Conservation (phyloP, 306 rosid genomes). For the Cicer pinnatifidum region DNA sequence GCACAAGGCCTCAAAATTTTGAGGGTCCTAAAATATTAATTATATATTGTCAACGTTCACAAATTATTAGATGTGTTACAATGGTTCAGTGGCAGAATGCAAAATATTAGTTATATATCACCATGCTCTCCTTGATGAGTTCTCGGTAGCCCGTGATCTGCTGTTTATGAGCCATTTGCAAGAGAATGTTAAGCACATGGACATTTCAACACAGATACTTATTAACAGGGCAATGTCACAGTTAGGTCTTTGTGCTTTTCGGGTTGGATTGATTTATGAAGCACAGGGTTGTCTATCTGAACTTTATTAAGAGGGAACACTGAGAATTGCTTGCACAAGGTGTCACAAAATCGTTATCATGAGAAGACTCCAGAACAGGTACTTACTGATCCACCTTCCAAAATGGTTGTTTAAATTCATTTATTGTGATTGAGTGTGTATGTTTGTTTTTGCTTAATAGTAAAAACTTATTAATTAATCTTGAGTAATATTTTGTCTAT, state of each 20-base stretch:
- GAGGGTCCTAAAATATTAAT: too few species aligned
- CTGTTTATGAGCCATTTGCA: slow-evolving; percentile 97
- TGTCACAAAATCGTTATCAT: slow-evolving; percentile 76
- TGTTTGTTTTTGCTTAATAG: too few species aligned
- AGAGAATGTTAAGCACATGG: slow-evolving; percentile 85
- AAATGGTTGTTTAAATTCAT: too few species aligned
- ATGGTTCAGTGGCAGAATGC: too few species aligned
- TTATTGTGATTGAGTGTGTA: too few species aligned
- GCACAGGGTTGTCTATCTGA: slow-evolving; percentile 91
- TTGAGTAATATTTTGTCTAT: too few species aligned
- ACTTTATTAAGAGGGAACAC: slow-evolving; percentile 91
- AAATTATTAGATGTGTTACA: too few species aligned
- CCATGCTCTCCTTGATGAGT: slow-evolving; percentile 84
- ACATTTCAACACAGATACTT: slow-evolving; percentile 89
- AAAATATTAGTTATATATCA: slow-evolving; percentile 60
- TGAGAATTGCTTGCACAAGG: slow-evolving; percentile 96
- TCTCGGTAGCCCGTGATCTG: slow-evolving; percentile 82
- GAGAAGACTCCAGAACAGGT: too few species aligned
- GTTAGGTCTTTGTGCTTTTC: slow-evolving; percentile 89
- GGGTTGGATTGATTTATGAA: slow-evolving; percentile 77
- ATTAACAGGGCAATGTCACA: slow-evolving; percentile 95
- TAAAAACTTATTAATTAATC: too few species aligned
- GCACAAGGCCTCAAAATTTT: too few species aligned
- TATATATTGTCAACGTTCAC: too few species aligned
- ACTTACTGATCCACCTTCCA: too few species aligned